Evolutionary conservation across 2,329 filamentous ascomycete species (phyloP).

Genomic region (Exophiala xenobiotica): DNA sequence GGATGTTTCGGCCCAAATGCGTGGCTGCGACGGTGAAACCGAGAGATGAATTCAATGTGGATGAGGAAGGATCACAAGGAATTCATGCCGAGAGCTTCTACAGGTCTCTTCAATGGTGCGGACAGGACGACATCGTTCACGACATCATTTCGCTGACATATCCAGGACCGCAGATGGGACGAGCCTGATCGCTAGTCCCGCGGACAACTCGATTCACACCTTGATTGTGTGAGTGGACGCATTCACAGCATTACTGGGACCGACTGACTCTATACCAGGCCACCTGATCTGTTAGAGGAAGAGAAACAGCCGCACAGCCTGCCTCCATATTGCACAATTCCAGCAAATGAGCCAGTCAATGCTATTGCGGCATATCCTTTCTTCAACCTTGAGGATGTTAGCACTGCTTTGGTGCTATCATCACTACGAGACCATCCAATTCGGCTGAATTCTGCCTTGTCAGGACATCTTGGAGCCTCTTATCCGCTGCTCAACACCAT

Average conservation of each 20-base stretch:
- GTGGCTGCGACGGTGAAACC: constrained; percentile 10
- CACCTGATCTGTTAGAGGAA: constrained; percentile 49
- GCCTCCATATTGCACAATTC: constrained; percentile 47
- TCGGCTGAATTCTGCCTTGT: constrained; percentile 55
- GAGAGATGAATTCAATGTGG: background rate
- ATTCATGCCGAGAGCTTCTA: constrained; percentile 39
- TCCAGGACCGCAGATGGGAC: constrained; percentile 57
- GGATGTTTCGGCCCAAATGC: constrained; percentile 17
- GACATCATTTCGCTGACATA: background rate
- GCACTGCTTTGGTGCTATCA: constrained; percentile 52
- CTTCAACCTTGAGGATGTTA: constrained; percentile 53
- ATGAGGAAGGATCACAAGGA: background rate
- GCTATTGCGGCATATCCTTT: constrained; percentile 55
- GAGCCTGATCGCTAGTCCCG: constrained; percentile 54
- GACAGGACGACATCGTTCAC: background rate
- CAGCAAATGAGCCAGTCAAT: constrained; percentile 52
- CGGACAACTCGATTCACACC: constrained; percentile 51
- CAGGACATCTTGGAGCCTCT: constrained; percentile 47
- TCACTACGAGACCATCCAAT: constrained; percentile 57
- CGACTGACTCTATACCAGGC: constrained; percentile 34
- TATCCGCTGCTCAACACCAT: constrained; percentile 57
- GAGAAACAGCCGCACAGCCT: constrained; percentile 39
- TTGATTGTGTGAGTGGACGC: constrained; percentile 50
- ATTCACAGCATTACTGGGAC: background rate
- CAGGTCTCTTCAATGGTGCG: constrained; percentile 48